Base-by-base conservation (phyloP, 2,329 filamentous ascomycete species). In the Ascochyta fabae region DNA sequence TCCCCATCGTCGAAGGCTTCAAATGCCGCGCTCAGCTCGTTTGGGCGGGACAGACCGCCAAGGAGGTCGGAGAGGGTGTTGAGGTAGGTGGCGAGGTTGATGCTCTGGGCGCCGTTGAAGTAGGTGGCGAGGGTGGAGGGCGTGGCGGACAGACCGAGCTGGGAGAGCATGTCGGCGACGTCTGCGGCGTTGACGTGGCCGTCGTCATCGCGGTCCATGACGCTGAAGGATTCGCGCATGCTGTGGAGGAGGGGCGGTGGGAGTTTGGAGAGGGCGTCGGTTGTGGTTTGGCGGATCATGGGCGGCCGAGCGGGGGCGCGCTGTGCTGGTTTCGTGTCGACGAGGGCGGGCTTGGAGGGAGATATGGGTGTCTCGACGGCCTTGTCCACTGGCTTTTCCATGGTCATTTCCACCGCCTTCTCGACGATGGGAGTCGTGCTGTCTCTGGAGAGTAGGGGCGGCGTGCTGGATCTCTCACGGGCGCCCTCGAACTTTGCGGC, bases 1-100 rank as follows among this genome's bases (percentile, higher is more conserved):
- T 99, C 95, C 60, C 96, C 92, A 59, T 96, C 91, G 70, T 99
- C 95, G 72, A 98, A 98, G 0, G 95, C 95, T 2, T 92, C 92
- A 65, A 99, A 94, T 0, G 95, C 95, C 1, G 92, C 94, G 19
- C 92, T 80, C 9, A 99, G 83, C 72, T 99, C 95, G 15, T 86
- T 84, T 22, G 87, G 85, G 0, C 90, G 88, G 0, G 91, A 96
- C 16, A 98, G 81, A 0, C 87, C 84, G 1, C 86, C 85, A 3
- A 98, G 81, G 2, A 90, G 84, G 9, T 86, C 84, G 0, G 93
- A 90, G 2, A 99, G 81, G 1, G 88, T 88, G 70, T 92, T 94
- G 22, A 99, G 83, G 72, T 96, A 99, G 3, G 88, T 86, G 0
- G 93, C 91, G 36, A 99, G 86, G 42, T 90, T 90, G 66, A 97